These are phyloP conservation scores for Phytophthora vignae DNA, from an alignment of 352 stramenopile genomes.

Conservation along the genomic window DNA sequence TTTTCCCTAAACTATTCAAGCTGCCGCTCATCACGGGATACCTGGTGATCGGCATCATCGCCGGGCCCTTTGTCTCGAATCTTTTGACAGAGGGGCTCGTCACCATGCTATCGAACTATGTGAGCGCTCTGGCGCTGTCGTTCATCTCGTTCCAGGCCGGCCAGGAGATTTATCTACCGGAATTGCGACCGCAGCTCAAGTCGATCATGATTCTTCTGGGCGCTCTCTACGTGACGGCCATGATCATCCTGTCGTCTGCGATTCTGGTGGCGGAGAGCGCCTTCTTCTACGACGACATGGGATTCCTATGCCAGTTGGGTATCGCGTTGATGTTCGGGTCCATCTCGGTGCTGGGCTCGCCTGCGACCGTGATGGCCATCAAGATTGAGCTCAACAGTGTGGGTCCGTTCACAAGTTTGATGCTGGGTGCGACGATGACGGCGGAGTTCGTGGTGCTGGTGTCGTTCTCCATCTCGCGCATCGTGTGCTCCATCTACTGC, in stretches of 20 bases:
- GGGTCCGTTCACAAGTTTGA: slow-evolving; percentile 77
- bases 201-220: slow-evolving; percentile 57
- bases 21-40: slow-evolving; percentile 77
- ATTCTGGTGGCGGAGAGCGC: slow-evolving; percentile 41
- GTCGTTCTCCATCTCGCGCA: slow-evolving; percentile 70
- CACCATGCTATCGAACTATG: slow-evolving; percentile 50
- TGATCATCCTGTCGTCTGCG: slow-evolving; percentile 53
- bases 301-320: slow-evolving; percentile 51
- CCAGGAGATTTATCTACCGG: slow-evolving; percentile 70
- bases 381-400: slow-evolving; percentile 81
- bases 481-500: slow-evolving; percentile 72
- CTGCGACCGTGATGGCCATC: slow-evolving; percentile 76
- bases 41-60: slow-evolving; percentile 64
- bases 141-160: slow-evolving; percentile 81
- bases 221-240: slow-evolving; percentile 56
- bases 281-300: slow-evolving; percentile 66
- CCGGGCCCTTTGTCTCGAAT: slow-evolving; percentile 64
- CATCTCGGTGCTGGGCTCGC: slow-evolving; percentile 66
- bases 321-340: slow-evolving; percentile 77
- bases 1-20: slow-evolving; percentile 66
- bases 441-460: slow-evolving; percentile 80
- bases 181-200: slow-evolving; percentile 65
- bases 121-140: slow-evolving; percentile 67
- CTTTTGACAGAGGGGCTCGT: slow-evolving; percentile 47
- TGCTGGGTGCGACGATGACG: slow-evolving; percentile 75